Conservation (phyloP, 2,329 filamentous ascomycete genomes). For the Cladosporium sphaerospermum region DNA sequence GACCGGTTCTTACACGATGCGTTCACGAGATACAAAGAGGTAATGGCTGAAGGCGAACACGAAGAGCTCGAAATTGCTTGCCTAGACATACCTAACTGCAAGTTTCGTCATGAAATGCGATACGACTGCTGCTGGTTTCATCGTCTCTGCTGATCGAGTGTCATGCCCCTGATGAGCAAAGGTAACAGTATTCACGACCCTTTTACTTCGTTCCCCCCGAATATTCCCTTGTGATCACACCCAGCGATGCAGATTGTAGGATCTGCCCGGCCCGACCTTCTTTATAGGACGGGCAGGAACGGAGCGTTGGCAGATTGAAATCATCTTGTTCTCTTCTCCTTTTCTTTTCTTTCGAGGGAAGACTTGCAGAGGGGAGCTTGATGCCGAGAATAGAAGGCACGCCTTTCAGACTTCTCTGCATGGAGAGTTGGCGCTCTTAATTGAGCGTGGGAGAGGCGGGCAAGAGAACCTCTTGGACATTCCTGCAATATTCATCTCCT, state of each 20-base stretch:
- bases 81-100: background rate
- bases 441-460: constrained; percentile 26
- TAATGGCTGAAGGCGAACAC: constrained; percentile 7
- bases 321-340: constrained; percentile 9
- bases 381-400: constrained; percentile 32
- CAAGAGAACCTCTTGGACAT: constrained; percentile 36
- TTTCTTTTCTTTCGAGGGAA: background rate
- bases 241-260: constrained; percentile 41
- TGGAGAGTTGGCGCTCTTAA: constrained; percentile 18
- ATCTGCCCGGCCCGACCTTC: constrained; percentile 34
- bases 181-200: background rate
- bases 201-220: background rate
- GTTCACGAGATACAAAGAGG: constrained; percentile 1
- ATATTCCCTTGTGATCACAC: constrained; percentile 11
- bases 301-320: constrained; percentile 41
- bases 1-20: background rate
- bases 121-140: background rate
- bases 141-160: background rate
- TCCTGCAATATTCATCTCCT: background rate
- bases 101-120: background rate
- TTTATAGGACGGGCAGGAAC: constrained; percentile 36
- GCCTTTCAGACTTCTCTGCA: constrained; percentile 17
- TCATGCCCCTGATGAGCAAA: background rate
- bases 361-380: background rate
- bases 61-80: constrained; percentile 4